Conservation (phyloP, 495 filamentous ascomycete species). For the Aspergillus nanangensis region DNA sequence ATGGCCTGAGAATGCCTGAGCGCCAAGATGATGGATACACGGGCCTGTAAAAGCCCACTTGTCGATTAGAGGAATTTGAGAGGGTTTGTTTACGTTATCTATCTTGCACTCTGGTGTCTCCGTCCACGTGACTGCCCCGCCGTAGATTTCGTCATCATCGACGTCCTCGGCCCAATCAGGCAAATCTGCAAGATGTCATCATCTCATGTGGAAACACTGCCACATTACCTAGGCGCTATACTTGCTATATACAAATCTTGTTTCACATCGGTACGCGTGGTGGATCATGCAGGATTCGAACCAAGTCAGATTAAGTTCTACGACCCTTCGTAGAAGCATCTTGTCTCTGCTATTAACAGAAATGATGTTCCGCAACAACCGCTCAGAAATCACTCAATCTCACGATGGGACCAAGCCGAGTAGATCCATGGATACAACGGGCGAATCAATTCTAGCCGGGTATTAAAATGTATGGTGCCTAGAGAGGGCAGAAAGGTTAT, state of each 20-base stretch:
- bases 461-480: not conserved
- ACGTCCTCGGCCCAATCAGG: conserved; percentile 1
- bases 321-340: no score
- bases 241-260: not conserved
- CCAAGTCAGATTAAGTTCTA: no score
- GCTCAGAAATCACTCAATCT: not conserved
- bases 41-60: conserved; percentile 18
- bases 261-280: not conserved
- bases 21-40: conserved; percentile 27
- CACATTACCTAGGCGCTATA: not conserved
- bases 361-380: not conserved
- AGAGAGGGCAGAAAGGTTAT: not conserved
- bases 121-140: conserved; percentile 15
- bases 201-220: not conserved
- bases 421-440: not conserved
- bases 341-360: no score
- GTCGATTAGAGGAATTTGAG: conserved; percentile 37
- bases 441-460: no score
- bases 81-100: no score
- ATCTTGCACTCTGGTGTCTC: no score
- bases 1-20: conserved; percentile 55
- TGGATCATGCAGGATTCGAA: no score
- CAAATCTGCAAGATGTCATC: conserved; percentile 1
- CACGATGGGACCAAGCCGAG: not conserved
- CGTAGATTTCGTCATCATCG: conserved; percentile 13